These are phyloP conservation scores for Carex myosuroides DNA, from an alignment of 176 grass and related monocot genomes.

Conservation along the genomic window DNA sequence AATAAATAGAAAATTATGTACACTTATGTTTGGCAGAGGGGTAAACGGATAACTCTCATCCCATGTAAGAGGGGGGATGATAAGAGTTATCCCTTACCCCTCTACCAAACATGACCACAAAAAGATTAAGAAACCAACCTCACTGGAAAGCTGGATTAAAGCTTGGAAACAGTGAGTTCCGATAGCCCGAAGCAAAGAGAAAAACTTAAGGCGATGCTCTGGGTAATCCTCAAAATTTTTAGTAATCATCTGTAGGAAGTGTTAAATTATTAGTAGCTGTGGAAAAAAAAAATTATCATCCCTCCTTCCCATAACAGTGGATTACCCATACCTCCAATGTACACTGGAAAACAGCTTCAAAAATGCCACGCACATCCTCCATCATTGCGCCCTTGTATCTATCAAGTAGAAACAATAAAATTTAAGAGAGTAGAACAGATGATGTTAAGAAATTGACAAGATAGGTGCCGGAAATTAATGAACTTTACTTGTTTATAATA, in stretches of 20 bases:
- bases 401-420: slow-evolving; percentile 15
- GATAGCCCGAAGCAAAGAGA: slow-evolving; percentile 87
- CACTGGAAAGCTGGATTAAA: slow-evolving; percentile 88
- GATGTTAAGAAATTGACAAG: not conserved
- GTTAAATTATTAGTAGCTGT: not conserved
- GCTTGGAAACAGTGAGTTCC: slow-evolving; percentile 99
- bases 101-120: not conserved
- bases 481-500: slow-evolving; percentile 94
- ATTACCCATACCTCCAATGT: slow-evolving; percentile 70
- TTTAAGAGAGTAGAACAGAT: slow-evolving; percentile 8
- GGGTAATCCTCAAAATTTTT: slow-evolving; percentile 99
- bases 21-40: not conserved
- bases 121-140: slow-evolving; percentile 40
- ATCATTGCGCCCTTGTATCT: slow-evolving; percentile 96
- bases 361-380: slow-evolving; percentile 82
- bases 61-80: not conserved
- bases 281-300: not conserved
- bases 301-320: not conserved
- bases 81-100: not conserved
- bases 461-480: not conserved
- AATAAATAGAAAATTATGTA: not conserved
- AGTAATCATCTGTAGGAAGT: slow-evolving; percentile 78
- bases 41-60: not conserved
- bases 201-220: slow-evolving; percentile 97
- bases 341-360: slow-evolving; percentile 98